These are phyloP conservation scores for Dillenia turbinata DNA, from an alignment of 164 flowering plant species.

Conservation along the genomic window DNA sequence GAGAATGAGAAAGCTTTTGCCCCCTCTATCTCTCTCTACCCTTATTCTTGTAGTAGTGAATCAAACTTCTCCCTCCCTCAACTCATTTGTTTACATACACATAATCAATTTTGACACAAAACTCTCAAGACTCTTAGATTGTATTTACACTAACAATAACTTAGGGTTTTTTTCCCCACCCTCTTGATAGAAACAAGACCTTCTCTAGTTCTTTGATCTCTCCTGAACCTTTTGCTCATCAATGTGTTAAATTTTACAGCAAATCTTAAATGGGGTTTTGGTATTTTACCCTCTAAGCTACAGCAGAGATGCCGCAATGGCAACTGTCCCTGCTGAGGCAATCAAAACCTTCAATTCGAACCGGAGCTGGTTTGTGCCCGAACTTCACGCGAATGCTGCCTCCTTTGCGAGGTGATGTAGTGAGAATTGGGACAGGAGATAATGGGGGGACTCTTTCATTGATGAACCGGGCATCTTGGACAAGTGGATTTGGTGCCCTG, in stretches of 20 bases:
- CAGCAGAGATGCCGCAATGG: conserved; percentile 37
- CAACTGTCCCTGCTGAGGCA: conserved; percentile 16
- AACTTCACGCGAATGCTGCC: conserved; percentile 29
- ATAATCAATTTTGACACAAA: too few species aligned
- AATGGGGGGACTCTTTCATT: conserved; percentile 9
- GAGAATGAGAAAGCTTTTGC: conserved; percentile 5
- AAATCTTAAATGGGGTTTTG: too few species aligned
- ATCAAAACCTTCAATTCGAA: conserved; percentile 52
- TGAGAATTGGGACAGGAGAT: not conserved
- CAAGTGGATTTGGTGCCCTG: conserved; percentile 39
- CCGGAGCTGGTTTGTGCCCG: conserved; percentile 35
- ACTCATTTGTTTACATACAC: too few species aligned
- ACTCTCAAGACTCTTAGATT: too few species aligned
- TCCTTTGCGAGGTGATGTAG: conserved; percentile 21
- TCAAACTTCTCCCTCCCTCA: too few species aligned
- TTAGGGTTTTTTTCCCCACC: not conserved
- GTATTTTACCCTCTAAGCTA: conserved; percentile 21
- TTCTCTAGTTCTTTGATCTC: not conserved
- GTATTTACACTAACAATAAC: conserved; percentile 1
- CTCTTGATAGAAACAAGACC: not conserved
- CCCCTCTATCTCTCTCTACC: conserved; percentile 1
- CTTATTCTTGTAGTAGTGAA: too few species aligned
- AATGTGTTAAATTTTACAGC: too few species aligned
- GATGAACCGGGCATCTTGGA: conserved; percentile 35
- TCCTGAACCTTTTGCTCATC: too few species aligned